Conservation (phyloP, 108 stramenopile species). For the Seminavis robusta region DNA sequence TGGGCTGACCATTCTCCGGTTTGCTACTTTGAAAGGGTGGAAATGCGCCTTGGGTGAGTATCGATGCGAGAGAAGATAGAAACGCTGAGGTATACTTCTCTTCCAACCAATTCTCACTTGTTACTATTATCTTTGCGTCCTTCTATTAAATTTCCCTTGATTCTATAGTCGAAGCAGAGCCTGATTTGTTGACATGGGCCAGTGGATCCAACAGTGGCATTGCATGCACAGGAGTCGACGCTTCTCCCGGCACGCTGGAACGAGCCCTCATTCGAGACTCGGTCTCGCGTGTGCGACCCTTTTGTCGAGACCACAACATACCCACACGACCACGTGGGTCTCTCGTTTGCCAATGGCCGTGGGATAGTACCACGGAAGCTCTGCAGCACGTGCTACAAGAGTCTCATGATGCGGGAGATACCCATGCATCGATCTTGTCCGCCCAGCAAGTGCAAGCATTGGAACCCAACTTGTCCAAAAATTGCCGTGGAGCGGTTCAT, state of each 20-base stretch:
- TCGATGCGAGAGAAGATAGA: too few relatives aligned
- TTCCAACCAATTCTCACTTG: too few relatives aligned
- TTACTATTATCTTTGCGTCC: too few relatives aligned
- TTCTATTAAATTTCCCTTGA: too few relatives aligned
- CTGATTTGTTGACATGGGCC: conserved; percentile 50
- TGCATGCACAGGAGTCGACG: conserved; percentile 81
- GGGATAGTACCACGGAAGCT: conserved; percentile 30
- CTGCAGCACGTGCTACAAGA: conserved; percentile 48
- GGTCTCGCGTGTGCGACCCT: conserved; percentile 48
- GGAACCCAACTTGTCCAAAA: conserved; percentile 49
- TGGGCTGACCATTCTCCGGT: conserved; percentile 57
- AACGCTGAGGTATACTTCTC: too few relatives aligned
- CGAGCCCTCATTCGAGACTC: conserved; percentile 70
- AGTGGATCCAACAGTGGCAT: conserved; percentile 71
- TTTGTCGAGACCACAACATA: conserved; percentile 48
- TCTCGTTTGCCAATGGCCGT: conserved; percentile 68
- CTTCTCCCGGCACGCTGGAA: conserved; percentile 64
- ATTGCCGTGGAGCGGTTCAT: conserved; percentile 57
- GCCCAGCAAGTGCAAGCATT: conserved; percentile 25
- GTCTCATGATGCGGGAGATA: conserved; percentile 71
- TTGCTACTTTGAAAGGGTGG: conserved; percentile 56
- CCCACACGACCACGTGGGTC: conserved; percentile 63
- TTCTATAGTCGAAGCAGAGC: conserved; percentile 59
- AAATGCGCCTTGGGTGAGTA: conserved; percentile 46
- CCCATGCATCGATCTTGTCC: conserved; percentile 41